phyloP scores from a whole-genome alignment of 2,329 filamentous ascomycete species.

The Gnomoniopsis smithogilvyi region DNA sequence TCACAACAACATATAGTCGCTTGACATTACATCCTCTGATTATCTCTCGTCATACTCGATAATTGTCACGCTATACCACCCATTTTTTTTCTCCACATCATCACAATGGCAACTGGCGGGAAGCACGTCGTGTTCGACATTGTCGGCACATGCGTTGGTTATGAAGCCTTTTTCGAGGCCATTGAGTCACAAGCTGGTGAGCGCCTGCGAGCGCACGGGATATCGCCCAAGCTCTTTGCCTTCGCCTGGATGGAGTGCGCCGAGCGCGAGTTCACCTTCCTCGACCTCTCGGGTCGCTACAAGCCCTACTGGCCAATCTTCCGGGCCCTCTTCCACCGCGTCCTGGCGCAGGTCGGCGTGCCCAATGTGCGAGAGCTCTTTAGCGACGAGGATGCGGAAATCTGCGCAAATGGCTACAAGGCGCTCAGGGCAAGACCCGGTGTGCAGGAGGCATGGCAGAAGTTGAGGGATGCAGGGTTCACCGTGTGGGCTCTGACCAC shows the following conservation, averaged over 20 bases:
- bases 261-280: constrained; percentile 48
- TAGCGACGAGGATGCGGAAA: constrained; percentile 38
- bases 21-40: background rate
- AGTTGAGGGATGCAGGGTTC: constrained; percentile 42
- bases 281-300: constrained; percentile 42
- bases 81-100: background rate
- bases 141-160: constrained; percentile 49
- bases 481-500: constrained; percentile 53
- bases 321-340: constrained; percentile 44
- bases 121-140: constrained; percentile 50
- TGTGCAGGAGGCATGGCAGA: constrained; percentile 37
- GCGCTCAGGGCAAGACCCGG: constrained; percentile 35
- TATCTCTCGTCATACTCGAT: background rate
- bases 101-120: constrained; percentile 12
- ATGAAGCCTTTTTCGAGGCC: constrained; percentile 38
- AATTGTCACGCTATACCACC: no score
- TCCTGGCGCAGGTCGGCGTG: constrained; percentile 41
- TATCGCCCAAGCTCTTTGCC: constrained; percentile 41
- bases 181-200: constrained; percentile 40
- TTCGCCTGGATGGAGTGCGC: constrained; percentile 44
- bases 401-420: constrained; percentile 35
- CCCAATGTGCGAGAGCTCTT: constrained; percentile 37
- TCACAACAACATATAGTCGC: background rate
- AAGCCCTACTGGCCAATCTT: constrained; percentile 40
- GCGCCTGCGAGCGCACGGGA: constrained; percentile 33